phyloP scores from a whole-genome alignment of 2,329 filamentous ascomycete species.

The Neonectria sp. region DNA sequence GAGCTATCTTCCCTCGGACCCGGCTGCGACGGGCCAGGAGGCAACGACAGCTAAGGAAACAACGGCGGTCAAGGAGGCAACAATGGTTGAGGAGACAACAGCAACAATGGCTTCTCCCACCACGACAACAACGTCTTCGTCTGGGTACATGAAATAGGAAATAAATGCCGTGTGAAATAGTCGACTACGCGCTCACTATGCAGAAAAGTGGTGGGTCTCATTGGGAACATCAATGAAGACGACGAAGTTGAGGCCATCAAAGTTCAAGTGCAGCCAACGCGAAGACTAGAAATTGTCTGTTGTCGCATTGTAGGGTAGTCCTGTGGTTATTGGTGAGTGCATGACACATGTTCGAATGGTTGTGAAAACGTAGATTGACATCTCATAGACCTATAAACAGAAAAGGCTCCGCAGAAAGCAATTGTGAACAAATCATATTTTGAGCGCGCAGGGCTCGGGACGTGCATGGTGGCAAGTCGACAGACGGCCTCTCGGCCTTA shows the following conservation, averaged over 20 bases:
- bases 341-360: not conserved
- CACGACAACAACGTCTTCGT: not conserved
- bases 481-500: slow-evolving; percentile 16
- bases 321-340: not conserved
- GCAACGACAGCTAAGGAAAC: not conserved
- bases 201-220: no score
- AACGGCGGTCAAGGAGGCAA: not conserved
- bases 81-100: not conserved
- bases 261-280: no score
- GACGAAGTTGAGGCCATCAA: no score
- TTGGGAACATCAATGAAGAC: no score
- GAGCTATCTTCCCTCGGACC: not conserved
- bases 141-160: no score
- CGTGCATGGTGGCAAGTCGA: not conserved
- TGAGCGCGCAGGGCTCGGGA: not conserved
- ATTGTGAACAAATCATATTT: not conserved
- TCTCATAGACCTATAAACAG: not conserved
- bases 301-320: no score
- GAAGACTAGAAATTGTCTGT: no score
- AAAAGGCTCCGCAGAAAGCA: slow-evolving; percentile 3
- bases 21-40: no score
- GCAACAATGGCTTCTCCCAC: not conserved
- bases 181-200: no score
- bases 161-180: no score
- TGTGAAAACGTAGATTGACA: not conserved